phyloP scores from a whole-genome alignment of 1,139 yeast genomes.

The Magnusiomyces fungicola region DNA sequence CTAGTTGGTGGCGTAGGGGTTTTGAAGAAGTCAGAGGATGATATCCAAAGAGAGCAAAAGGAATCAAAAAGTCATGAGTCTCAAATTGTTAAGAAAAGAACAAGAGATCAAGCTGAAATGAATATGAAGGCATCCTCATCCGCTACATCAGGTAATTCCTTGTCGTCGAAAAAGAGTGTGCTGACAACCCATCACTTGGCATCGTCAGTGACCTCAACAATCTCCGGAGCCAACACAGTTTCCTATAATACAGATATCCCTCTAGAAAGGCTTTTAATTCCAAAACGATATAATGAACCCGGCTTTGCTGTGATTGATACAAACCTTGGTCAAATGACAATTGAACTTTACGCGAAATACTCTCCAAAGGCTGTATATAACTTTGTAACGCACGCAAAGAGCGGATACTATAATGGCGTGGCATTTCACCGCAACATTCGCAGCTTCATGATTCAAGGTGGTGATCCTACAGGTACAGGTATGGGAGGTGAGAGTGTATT shows the following conservation, averaged over 20 bases:
- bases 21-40: conserved; percentile 11
- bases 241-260: conserved; percentile 21
- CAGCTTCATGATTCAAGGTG: conserved; percentile 47
- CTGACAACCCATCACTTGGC: conserved; percentile 31
- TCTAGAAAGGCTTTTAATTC: conserved; percentile 27
- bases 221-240: conserved; percentile 26
- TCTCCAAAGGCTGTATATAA: conserved; percentile 43
- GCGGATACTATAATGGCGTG: conserved; percentile 37
- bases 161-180: conserved; percentile 2
- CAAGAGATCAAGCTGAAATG: conserved; percentile 1
- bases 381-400: conserved; percentile 36
- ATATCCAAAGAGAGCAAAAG: conserved; percentile 9
- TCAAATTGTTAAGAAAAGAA: not conserved
- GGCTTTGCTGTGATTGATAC: conserved; percentile 37
- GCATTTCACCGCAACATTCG: conserved; percentile 43
- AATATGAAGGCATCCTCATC: not conserved
- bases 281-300: conserved; percentile 26
- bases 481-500: conserved; percentile 35
- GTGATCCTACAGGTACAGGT: conserved; percentile 45
- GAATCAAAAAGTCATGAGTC: conserved; percentile 1
- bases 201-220: conserved; percentile 32
- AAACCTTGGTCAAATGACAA: conserved; percentile 34
- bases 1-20: conserved; percentile 27
- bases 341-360: conserved; percentile 35
- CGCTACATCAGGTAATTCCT: not conserved